Evolutionary conservation across 139 green algal species (phyloP), one percentile per base, ranked within the genome.

Genomic region (Picochlorum sp.): DNA sequence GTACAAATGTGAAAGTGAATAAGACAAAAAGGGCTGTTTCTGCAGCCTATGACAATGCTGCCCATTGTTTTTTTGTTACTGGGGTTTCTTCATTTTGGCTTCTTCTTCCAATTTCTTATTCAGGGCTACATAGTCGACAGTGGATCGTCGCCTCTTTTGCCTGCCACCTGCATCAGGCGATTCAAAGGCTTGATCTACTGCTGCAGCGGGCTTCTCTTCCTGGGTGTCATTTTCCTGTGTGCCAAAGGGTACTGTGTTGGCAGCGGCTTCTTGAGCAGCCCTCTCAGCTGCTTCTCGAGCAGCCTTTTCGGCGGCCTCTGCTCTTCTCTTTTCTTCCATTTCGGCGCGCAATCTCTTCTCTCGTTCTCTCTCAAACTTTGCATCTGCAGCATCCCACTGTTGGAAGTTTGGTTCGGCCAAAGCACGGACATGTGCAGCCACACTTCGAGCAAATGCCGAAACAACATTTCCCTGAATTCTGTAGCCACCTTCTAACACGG

Each of bases 401-500:
- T 81, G 52, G 7, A 8, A 11, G 64, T 87, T 70, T 28, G 64
- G 60, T 11, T 84, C 78, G 3, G 71, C 68, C 44, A 97, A 75
- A 6, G 79, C 82, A 1, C 77, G 69, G 21, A 96, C 85, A 65
- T 97, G 91, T 3, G 89, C 79, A 0, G 87, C 91, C 18, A 96
- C 88, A 41, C 67, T 84, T 20, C 90, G 79, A 4, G 88, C 84
- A 70, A 97, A 96, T 7, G 90, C 82, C 21, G 76, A 89, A 3
- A 88, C 79, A 5, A 86, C 26, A 34, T 71, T 72, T 1, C 89
- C 91, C 54, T 90, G 82, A 30, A 95, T 86, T 70, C 88, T 84
- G 79, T 97, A 97, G 6, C 91, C 91, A 10, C 91, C 91, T 72
- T 97, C 91, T 41, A 96, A 74, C 13, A 85, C 85, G 8, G 67